These are phyloP conservation scores for Chalara sp. DNA, from an alignment of 2,329 filamentous ascomycete species.

Conservation along the genomic window DNA sequence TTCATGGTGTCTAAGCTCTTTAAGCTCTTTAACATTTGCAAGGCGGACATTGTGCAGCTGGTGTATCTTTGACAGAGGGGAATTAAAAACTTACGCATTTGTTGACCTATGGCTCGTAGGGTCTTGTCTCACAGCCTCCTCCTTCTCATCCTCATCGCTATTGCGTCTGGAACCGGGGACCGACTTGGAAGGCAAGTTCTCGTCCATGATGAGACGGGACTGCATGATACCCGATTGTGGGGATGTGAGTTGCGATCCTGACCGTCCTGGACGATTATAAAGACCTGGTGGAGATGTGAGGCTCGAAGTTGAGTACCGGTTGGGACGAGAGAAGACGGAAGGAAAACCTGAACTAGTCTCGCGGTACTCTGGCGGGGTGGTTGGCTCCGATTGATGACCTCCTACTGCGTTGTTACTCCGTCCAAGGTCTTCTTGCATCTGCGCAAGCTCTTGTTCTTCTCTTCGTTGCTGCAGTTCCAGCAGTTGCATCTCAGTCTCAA, in stretches of 20 bases:
- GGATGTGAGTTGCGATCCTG: constrained; percentile 74
- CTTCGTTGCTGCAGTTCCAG: constrained; percentile 78
- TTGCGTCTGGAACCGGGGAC: constrained; percentile 82
- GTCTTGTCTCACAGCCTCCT: constrained; percentile 63
- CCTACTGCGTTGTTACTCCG: constrained; percentile 39
- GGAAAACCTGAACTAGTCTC: constrained; percentile 67
- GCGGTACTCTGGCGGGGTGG: constrained; percentile 88
- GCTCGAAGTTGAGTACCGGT: constrained; percentile 84
- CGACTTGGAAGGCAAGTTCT: constrained; percentile 72
- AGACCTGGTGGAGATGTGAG: constrained; percentile 74
- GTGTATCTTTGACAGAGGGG: no score
- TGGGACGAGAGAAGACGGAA: constrained; percentile 73
- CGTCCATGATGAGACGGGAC: constrained; percentile 52
- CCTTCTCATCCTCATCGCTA: constrained; percentile 85
- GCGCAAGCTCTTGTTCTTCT: constrained; percentile 76
- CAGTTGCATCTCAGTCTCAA: constrained; percentile 87
- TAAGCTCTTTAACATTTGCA: no score
- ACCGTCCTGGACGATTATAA: constrained; percentile 66
- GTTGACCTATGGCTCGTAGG: constrained; percentile 66
- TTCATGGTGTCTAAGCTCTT: no score
- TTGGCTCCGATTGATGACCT: constrained; percentile 87
- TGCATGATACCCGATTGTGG: constrained; percentile 60
- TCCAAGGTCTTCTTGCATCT: constrained; percentile 74
- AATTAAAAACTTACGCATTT: constrained; percentile 62
- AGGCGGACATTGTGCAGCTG: no score